Evolutionary conservation across 2,329 filamentous ascomycete species (phyloP).

Genomic region (Lasiodiplodia sp.): DNA sequence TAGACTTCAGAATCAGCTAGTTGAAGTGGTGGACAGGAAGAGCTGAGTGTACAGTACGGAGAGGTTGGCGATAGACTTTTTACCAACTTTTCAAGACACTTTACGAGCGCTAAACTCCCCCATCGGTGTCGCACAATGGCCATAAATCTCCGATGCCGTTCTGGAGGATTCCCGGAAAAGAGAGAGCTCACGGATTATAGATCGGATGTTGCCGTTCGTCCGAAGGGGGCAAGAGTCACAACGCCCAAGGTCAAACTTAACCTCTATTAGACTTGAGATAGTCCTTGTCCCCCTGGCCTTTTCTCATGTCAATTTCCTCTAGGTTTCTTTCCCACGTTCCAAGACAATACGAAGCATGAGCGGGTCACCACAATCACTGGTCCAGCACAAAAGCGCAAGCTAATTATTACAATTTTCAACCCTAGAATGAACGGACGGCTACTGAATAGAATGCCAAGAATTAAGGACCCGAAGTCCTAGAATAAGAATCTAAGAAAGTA

Average conservation of each 20-base stretch:
- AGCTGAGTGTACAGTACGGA: conserved; percentile 23
- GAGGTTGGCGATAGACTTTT: conserved; percentile 23
- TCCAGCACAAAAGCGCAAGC: neutral
- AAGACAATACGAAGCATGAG: too few species aligned
- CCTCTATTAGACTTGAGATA: neutral
- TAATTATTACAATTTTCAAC: neutral
- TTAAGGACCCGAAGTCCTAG: neutral
- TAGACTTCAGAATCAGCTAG: neutral
- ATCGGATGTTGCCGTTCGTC: conserved; percentile 1
- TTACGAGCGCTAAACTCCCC: neutral
- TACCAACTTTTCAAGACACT: conserved; percentile 21
- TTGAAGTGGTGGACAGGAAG: conserved; percentile 3
- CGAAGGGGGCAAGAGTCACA: neutral
- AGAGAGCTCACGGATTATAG: neutral
- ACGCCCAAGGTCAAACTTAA: neutral
- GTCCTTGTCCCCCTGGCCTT: neutral
- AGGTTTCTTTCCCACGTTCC: too few species aligned
- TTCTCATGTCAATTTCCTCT: neutral
- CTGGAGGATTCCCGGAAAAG: too few species aligned
- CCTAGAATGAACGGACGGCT: neutral
- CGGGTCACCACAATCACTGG: too few species aligned
- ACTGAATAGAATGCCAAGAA: neutral
- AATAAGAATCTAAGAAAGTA: conserved; percentile 1
- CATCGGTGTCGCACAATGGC: neutral
- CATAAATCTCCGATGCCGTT: neutral